Evolutionary conservation across 2,329 filamentous ascomycete genomes (phyloP), one percentile per base, ranked within the genome.

Genomic region (Phialophora macrospora): DNA sequence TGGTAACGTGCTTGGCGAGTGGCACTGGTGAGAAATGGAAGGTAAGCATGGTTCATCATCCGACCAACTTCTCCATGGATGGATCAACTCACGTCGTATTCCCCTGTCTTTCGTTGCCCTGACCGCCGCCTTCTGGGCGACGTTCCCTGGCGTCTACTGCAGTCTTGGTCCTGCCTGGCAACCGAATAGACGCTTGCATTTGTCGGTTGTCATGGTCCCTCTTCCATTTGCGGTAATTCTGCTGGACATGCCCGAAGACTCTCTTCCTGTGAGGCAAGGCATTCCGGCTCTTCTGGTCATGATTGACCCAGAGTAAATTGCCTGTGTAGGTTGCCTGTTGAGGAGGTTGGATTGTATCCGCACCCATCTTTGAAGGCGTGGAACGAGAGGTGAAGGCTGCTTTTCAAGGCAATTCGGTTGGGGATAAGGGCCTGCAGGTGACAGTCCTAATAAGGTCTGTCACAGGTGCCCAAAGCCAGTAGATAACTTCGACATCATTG

Each of bases 141-240:
- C 28, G 28, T 5, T 28, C 28, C 28, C 28, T 28, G 4, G 41
- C 20, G 41, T 20, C 20, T 46, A 14, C 20, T 7, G 41, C 41
- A 46, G 14, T 20, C 20, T 5, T 14, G 9, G 14, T 46, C 41
- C 41, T 46, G 17, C 32, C 28, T 12, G 55, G 34, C 55, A 44
- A 22, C 32, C 24, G 55, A 26, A 57, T 57, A 22, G 55, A 57
- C 14, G 55, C 55, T 22, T 57, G 55, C 30, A 57, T 26, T 34
- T 57, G 55, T 24, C 41, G 30, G 32, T 57, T 57, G 24, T 57
- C 55, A 26, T 44, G 55, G 14, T 8, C 41, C 12, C 55, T 57
- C 32, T 57, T 57, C 41, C 56, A 59, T 59, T 59, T 48, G 34
- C 41, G 56, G 14, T 59, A 59, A 34, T 24, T 48, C 22, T 24